Percentiles rank a stretch among this genome's conserved stretches.
These are phyloP conservation scores for Celoporthe dispersa DNA, from an alignment of 2,329 filamentous ascomycete genomes.

Conservation along the genomic window DNA sequence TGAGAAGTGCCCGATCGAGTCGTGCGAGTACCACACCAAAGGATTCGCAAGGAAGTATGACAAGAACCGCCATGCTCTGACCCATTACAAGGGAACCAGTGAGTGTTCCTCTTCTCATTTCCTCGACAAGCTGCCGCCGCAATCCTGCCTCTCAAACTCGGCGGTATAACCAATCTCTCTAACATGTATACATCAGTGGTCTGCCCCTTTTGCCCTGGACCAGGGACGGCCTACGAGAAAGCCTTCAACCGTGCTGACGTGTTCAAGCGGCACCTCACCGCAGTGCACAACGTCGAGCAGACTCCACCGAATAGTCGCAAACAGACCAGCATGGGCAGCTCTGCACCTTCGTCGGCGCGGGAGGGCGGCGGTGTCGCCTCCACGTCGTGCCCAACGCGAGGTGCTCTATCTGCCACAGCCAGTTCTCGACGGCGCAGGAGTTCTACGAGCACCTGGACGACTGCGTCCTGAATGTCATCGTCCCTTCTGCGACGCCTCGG, in stretches of 20 bases:
- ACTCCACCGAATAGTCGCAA: conserved; percentile 88
- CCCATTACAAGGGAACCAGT: conserved; percentile 89
- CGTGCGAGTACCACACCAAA: conserved; percentile 92
- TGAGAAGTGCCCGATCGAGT: conserved; percentile 93
- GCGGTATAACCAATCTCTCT: background rate
- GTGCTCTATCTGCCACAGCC: conserved; percentile 85
- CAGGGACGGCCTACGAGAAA: conserved; percentile 86
- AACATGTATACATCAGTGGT: conserved; percentile 64
- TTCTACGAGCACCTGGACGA: conserved; percentile 94
- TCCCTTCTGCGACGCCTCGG: conserved; percentile 48
- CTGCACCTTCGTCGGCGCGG: conserved; percentile 13
- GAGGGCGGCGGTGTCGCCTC: background rate
- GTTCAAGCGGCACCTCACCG: conserved; percentile 93
- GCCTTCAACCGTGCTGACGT: conserved; percentile 96
- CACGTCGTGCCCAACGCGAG: conserved; percentile 66
- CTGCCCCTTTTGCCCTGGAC: conserved; percentile 92
- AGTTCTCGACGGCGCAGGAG: conserved; percentile 85
- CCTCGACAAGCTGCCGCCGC: background rate
- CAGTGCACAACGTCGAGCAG: conserved; percentile 92
- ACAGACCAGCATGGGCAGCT: conserved; percentile 39
- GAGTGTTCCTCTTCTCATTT: background rate
- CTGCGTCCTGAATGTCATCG: conserved; percentile 63
- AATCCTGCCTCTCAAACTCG: background rate
- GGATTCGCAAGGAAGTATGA: conserved; percentile 97
- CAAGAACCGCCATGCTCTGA: conserved; percentile 94